phyloP scores from a whole-genome alignment of 2,329 filamentous ascomycete genomes.

The Diaporthe sp. region DNA sequence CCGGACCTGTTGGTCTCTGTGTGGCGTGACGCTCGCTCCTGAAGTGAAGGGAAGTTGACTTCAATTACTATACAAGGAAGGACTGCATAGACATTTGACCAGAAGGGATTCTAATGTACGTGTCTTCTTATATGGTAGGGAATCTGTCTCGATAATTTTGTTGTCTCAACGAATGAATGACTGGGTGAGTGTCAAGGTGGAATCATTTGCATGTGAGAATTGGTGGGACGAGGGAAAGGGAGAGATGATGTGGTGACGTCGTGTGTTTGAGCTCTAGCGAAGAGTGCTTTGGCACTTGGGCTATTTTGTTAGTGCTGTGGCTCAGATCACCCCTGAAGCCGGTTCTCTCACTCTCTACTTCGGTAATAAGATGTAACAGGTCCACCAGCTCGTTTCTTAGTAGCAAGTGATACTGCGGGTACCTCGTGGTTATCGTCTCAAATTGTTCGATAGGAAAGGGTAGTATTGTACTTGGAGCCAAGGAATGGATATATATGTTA shows the following conservation, averaged over 20 bases:
- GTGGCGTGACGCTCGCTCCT: constrained; percentile 3
- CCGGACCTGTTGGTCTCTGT: background rate
- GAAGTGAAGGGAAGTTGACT: background rate
- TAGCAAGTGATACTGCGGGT: background rate
- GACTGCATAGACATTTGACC: background rate
- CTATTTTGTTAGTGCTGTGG: constrained; percentile 19
- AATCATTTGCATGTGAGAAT: constrained; percentile 16
- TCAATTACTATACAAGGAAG: background rate
- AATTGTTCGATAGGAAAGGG: background rate
- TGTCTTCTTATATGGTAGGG: background rate
- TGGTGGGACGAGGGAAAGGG: background rate
- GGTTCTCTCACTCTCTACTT: background rate
- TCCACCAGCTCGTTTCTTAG: background rate
- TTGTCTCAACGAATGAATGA: constrained; percentile 18
- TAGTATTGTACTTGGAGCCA: background rate
- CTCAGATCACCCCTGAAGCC: background rate
- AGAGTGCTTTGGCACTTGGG: background rate
- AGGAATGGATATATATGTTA: too few relatives aligned
- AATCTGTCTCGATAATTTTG: background rate
- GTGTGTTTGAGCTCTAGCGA: constrained; percentile 12
- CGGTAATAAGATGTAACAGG: background rate
- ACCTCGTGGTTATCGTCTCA: too few relatives aligned
- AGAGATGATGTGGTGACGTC: constrained; percentile 36
- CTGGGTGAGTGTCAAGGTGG: background rate
- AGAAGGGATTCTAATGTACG: background rate